Base-by-base conservation (phyloP, 805 yeast species). In the Isabelozyma heimii region DNA sequence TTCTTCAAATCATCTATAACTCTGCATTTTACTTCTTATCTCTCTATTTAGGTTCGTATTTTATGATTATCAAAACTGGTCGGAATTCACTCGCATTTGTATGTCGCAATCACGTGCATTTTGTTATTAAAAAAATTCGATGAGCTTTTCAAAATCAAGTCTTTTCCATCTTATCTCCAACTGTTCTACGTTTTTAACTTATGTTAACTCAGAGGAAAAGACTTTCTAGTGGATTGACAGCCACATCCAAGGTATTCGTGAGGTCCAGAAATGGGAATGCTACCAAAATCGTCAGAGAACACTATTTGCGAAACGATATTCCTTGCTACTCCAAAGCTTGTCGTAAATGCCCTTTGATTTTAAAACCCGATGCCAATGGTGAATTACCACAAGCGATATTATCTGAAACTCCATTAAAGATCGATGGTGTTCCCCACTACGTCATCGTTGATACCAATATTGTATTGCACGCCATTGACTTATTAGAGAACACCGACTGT, bases 221-320 rank as follows among this genome's bases (percentile, higher is more conserved):
- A 55, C 60, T 73, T 40, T 63, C 75, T 6, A 55, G 67, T 20
- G 79, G 78, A 7, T 65, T 74, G 20, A 75, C 87, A 2, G 94
- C 87, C 30, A 85, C 94, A 0, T 88, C 87, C 43, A 92, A 92
- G 66, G 97, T 94, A 13, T 92, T 88, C 70, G 96, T 94, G 48
- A 75, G 97, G 58, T 89, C 97, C 2, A 79, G 94, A 59, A 83
- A 87, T 53, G 98, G 98, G 8, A 85, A 85, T 42, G 97, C 97
- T 5, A 79, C 91, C 35, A 92, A 94, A 65, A 80, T 94, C 26
- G 96, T 92, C 8, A 79, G 97, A 55, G 99, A 94, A 63, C 99
- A 92, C 67, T 94, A 94, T 63, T 73, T 94, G 49, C 80, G 99
- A 66, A 82, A 81, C 47, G 99, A 94, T 67, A 90, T 94, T 45